Evolutionary conservation across 2,329 filamentous ascomycete species (phyloP).

Genomic region (Rhytidhysteron rufulum): DNA sequence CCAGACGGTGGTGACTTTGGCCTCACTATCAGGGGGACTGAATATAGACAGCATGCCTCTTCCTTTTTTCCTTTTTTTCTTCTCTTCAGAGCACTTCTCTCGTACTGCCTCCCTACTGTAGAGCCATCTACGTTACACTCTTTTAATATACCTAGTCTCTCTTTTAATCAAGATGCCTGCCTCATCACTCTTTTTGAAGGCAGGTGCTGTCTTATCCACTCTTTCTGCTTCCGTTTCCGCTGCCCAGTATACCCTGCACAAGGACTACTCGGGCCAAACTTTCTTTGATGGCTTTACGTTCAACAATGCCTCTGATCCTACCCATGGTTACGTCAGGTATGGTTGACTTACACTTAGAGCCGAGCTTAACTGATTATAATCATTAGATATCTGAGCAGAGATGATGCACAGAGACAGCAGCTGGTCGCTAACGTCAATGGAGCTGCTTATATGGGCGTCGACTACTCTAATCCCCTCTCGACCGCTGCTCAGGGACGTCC

Average conservation of each 20-base stretch:
- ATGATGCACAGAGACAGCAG: conserved; percentile 25
- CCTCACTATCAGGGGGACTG: conserved; percentile 1
- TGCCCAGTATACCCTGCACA: background rate
- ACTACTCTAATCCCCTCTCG: background rate
- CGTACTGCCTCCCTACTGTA: background rate
- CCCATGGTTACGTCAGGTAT: conserved; percentile 19
- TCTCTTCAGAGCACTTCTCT: conserved; percentile 2
- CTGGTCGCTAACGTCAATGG: conserved; percentile 12
- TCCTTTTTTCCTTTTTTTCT: background rate
- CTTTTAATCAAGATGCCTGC: conserved; percentile 5
- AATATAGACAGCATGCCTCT: background rate
- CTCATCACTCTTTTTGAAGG: conserved; percentile 6
- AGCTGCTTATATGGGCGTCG: conserved; percentile 3
- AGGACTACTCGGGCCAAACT: background rate
- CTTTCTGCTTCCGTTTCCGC: conserved; percentile 2
- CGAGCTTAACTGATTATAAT: background rate
- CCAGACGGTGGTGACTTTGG: no score
- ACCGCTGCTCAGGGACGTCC: conserved; percentile 18
- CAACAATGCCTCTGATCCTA: conserved; percentile 1
- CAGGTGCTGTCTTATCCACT: conserved; percentile 3
- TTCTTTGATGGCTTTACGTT: conserved; percentile 4
- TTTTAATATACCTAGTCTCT: conserved; percentile 1
- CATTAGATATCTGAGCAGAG: conserved; percentile 23
- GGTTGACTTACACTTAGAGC: conserved; percentile 6
- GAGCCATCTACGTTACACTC: conserved; percentile 3